phyloP scores from a whole-genome alignment of 2,329 filamentous ascomycete genomes.

The Rhynchosporium secalis region DNA sequence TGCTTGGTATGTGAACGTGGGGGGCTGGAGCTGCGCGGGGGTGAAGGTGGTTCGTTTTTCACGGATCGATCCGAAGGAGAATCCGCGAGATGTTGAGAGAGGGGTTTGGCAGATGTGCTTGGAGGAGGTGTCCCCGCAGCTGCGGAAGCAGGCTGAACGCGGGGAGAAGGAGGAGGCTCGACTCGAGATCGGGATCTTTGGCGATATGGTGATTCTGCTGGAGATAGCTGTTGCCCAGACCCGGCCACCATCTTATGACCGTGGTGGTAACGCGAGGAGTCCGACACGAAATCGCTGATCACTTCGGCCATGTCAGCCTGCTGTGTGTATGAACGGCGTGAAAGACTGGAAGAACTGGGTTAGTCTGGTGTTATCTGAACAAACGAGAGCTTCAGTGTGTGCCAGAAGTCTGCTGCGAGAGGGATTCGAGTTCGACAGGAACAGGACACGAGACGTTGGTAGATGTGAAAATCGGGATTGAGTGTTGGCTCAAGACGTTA shows the following conservation, averaged over 20 bases:
- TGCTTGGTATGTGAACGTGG: conserved; percentile 28
- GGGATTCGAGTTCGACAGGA: neutral
- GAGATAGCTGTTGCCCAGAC: conserved; percentile 48
- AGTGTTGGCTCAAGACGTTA: neutral
- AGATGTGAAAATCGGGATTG: neutral
- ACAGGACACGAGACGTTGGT: neutral
- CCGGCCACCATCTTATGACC: conserved; percentile 62
- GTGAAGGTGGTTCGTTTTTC: conserved; percentile 33
- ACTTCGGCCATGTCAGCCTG: conserved; percentile 58
- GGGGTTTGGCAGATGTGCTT: conserved; percentile 26
- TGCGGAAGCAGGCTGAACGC: conserved; percentile 29
- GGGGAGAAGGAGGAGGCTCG: conserved; percentile 36
- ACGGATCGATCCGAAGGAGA: conserved; percentile 22
- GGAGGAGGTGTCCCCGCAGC: conserved; percentile 32
- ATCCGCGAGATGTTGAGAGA: conserved; percentile 19
- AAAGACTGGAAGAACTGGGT: conserved; percentile 30
- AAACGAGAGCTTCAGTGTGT: neutral
- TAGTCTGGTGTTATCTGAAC: conserved; percentile 24
- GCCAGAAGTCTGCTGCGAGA: conserved; percentile 2
- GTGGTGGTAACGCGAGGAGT: conserved; percentile 63
- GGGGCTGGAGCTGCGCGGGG: conserved; percentile 36
- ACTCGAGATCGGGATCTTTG: conserved; percentile 34
- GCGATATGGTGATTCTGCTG: conserved; percentile 45
- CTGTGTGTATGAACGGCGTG: conserved; percentile 25
- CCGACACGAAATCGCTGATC: conserved; percentile 72